Conservation (phyloP, 1,139 yeast genomes). For the Suhomyces bolitotheri region DNA sequence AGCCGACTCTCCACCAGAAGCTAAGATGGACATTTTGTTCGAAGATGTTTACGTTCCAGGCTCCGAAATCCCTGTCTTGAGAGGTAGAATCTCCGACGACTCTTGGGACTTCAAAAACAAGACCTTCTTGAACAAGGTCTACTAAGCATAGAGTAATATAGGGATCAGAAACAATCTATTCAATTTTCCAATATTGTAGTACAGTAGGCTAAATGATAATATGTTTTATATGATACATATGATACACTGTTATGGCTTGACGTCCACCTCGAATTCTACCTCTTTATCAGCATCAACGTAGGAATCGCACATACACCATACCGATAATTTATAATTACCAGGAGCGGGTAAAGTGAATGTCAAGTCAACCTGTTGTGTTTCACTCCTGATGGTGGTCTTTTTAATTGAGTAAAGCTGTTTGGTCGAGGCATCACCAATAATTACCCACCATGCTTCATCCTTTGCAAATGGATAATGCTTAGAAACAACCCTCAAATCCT, state of each 20-base stretch:
- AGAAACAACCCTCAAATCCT: slow-evolving; percentile 59
- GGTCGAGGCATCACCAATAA: slow-evolving; percentile 65
- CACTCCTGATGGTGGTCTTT: slow-evolving; percentile 56
- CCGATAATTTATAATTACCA: slow-evolving; percentile 61
- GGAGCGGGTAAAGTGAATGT: slow-evolving; percentile 58
- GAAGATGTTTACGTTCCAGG: slow-evolving; percentile 98
- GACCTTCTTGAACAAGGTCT: slow-evolving; percentile 60
- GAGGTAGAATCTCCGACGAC: slow-evolving; percentile 97
- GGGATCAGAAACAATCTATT: no score
- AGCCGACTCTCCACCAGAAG: slow-evolving; percentile 92
- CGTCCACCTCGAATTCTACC: slow-evolving; percentile 51
- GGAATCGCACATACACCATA: slow-evolving; percentile 91
- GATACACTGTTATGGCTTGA: slow-evolving; percentile 14
- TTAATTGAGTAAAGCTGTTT: slow-evolving; percentile 74
- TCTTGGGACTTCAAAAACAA: slow-evolving; percentile 82
- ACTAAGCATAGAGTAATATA: slow-evolving; percentile 25
- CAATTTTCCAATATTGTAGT: no score
- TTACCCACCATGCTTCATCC: slow-evolving; percentile 86
- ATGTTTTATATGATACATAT: background rate
- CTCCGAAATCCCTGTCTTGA: slow-evolving; percentile 83
- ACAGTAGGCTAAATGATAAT: no score
- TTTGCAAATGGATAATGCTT: slow-evolving; percentile 58
- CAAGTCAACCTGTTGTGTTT: slow-evolving; percentile 53
- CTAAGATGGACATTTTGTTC: slow-evolving; percentile 89
- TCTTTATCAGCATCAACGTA: slow-evolving; percentile 91